Evolutionary conservation across 2,329 filamentous ascomycete genomes (phyloP).

Genomic region (Rhinocladiella mackenziei): DNA sequence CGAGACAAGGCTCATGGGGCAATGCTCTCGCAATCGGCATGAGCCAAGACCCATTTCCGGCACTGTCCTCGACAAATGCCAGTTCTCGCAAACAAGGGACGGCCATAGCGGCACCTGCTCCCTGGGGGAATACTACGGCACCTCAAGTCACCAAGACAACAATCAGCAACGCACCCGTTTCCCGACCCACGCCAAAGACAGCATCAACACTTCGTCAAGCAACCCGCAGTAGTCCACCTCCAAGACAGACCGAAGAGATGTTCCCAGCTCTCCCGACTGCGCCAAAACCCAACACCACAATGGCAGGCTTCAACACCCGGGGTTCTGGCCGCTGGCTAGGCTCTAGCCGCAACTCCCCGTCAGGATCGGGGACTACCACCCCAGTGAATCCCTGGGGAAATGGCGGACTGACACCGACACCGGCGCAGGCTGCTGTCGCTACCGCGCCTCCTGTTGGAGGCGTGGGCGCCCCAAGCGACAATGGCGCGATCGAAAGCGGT

Average conservation of each 20-base stretch:
- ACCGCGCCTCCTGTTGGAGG: constrained; percentile 11
- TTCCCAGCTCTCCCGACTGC: constrained; percentile 82
- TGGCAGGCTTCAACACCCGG: constrained; percentile 42
- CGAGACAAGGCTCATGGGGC: constrained; percentile 56
- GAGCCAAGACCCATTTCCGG: constrained; percentile 46
- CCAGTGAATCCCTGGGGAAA: constrained; percentile 38
- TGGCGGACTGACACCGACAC: constrained; percentile 26
- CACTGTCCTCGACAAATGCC: constrained; percentile 35
- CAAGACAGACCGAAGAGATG: constrained; percentile 50
- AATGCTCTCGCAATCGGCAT: constrained; percentile 39
- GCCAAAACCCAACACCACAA: constrained; percentile 59
- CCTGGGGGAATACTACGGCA: constrained; percentile 24
- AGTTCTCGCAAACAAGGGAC: constrained; percentile 29
- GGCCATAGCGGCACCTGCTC: constrained; percentile 9
- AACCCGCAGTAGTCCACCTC: constrained; percentile 28
- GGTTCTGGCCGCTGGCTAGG: constrained; percentile 45
- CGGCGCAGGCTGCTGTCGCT: constrained; percentile 20
- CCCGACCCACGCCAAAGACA: constrained; percentile 19
- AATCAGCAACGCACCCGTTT: constrained; percentile 17
- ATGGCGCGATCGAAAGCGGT: constrained; percentile 27
- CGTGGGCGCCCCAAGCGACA: constrained; percentile 25
- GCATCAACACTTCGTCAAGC: constrained; percentile 14
- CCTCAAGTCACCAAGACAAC: constrained; percentile 28
- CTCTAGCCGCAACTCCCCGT: constrained; percentile 18
- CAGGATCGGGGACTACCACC: constrained; percentile 34